Base-by-base conservation (phyloP, 108 stramenopile genomes). In the Cyclotella choctawhatcheeana region DNA sequence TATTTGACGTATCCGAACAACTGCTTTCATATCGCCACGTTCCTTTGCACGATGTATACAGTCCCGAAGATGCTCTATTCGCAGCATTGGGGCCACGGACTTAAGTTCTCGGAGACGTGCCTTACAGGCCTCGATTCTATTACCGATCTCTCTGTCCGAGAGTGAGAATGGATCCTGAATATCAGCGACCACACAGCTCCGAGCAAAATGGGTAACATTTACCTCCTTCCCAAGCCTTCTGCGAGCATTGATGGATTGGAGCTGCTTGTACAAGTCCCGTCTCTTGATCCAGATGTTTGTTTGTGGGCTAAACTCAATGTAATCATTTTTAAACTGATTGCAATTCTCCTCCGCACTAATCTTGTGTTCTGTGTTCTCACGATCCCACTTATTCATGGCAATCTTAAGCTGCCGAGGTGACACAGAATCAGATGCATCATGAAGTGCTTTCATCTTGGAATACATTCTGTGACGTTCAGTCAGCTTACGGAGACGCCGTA, bases 261-360 rank as follows among this genome's bases (percentile, higher is more conserved):
- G 12, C 37, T 40, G 37, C 8, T 6, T 10, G 37, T 40, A 40
- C 6, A 40, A 12, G 37, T 40, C 37, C 6, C 37, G 37, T 40
- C 37, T 6, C 37, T 40, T 40, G 12, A 40, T 40, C 37, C 37
- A 40, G 37, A 40, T 6, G 37, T 40, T 40, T 6, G 12, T 12
- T 12, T 40, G 17, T 18, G 48, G 48, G 18, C 12, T 50, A 20
- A 17, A 50, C 12, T 20, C 18, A 4, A 50, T n/a, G 12, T 50
- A n/a, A 20, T 50, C 48, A 50, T 50, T 50, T 18, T 50, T 50
- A n/a, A 50, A 50, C 4, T 50, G 18, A 50, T 50, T 50, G 18
- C 18, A 20, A 18, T n/a, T n/a, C 12, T 20, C 18, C 18, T 40
- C 37, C 6, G 37, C 37, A 12, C 37, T 40, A 6, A 40, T 6